Evolutionary conservation across 2,329 filamentous ascomycete species (phyloP), one percentile per base, ranked within the genome.

Genomic region (Neospermospora avenae): DNA sequence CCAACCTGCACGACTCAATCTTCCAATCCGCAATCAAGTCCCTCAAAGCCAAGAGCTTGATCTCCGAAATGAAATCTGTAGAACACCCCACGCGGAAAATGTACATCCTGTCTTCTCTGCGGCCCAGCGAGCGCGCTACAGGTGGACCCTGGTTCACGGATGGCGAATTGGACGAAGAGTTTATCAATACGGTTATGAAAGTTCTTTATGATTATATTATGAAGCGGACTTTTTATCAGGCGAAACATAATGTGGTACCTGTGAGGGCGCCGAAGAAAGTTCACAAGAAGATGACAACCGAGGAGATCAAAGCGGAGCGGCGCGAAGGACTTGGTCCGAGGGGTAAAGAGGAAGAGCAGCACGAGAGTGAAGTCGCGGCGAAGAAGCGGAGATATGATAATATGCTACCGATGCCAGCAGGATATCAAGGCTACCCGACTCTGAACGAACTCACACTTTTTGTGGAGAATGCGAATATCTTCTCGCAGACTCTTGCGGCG

Each of bases 141-240:
- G 95, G 95, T 51, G 95, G 95, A 1, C 89, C 91, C 8, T 99
- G 93, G 91, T 97, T 95, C 74, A 93, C 90, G 7, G 92, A 96
- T 64, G 90, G 91, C 55, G 89, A 93, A 65, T 82, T 98, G 13
- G 95, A 99, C 75, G 87, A 90, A 65, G 89, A 89, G 60, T 91
- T 99, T 73, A 93, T 98, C 68, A 86, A 90, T 59, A 85, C 85
- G 44, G 80, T 97, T 53, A 84, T 89, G 62, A 81, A 84, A 20
- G 83, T 89, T 61, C 84, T 96, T 55, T 89, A 91, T 68, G 84
- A 88, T 65, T 87, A 85, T 63, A 84, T 96, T 63, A 86, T 88
- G 69, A 79, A 79, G 11, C 80, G 85, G 69, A 93, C 89, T 70
- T 92, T 90, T 76, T 87, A 87, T 69, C 80, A 70, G 16, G 70